These are phyloP conservation scores for Brassica nigra DNA, from an alignment of 345 rosid genomes.

Conservation along the genomic window DNA sequence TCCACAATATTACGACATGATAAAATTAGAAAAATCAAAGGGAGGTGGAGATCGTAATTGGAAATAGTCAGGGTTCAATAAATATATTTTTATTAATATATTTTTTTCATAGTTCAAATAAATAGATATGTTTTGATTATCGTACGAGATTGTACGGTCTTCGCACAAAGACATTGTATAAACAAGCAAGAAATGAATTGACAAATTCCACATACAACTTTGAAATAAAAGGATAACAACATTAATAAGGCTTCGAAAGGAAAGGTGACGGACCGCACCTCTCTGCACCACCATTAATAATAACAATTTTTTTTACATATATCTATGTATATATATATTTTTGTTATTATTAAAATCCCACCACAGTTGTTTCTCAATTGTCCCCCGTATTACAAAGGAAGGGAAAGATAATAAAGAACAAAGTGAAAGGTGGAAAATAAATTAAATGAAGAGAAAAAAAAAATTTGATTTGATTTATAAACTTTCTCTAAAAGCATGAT, in stretches of 20 bases:
- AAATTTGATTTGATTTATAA: conserved; percentile 36
- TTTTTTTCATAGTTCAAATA: neutral
- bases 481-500: conserved; percentile 34
- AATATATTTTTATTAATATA: conserved; percentile 4
- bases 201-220: conserved; percentile 10
- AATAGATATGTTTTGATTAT: conserved; percentile 28
- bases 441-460: conserved; percentile 21
- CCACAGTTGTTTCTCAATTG: no score
- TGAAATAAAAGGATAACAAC: conserved; percentile 1
- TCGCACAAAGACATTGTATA: conserved; percentile 16
- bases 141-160: conserved; percentile 40
- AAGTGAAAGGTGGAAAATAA: conserved; percentile 15
- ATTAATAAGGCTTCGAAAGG: no score
- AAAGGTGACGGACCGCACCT: no score
- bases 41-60: neutral
- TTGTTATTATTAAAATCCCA: no score
- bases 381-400: neutral
- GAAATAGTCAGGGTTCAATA: conserved; percentile 26
- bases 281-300: no score
- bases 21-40: conserved; percentile 20
- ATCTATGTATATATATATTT: no score
- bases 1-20: neutral
- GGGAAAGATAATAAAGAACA: conserved; percentile 36
- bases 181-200: conserved; percentile 22
- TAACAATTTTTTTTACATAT: no score